phyloP scores from a whole-genome alignment of 441 rosid genomes.

The Mallotus japonicus region DNA sequence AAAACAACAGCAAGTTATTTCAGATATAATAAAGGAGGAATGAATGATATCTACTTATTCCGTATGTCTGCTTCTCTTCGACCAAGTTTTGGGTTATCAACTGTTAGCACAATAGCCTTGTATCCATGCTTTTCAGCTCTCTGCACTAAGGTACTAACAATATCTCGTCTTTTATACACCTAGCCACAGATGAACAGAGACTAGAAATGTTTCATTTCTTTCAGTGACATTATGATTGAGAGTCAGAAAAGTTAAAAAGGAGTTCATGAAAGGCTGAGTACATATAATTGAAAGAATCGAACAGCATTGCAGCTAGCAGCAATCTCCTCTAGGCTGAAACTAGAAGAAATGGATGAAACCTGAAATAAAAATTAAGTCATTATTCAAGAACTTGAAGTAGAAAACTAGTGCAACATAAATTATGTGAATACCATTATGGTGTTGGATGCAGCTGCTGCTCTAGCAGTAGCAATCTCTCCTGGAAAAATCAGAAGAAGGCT shows the following conservation, averaged over 20 bases:
- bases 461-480: constrained; percentile 81
- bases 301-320: constrained; percentile 71
- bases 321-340: constrained; percentile 70
- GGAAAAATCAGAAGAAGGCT: constrained; percentile 13
- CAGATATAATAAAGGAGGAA: constrained; percentile 5
- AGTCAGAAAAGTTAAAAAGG: neutral
- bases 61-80: constrained; percentile 85
- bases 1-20: neutral
- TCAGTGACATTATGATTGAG: neutral
- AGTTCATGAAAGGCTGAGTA: constrained; percentile 19
- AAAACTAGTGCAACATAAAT: neutral
- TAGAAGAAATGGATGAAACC: constrained; percentile 54
- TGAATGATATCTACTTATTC: constrained; percentile 48
- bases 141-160: constrained; percentile 49
- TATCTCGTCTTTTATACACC: constrained; percentile 61
- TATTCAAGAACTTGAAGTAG: constrained; percentile 9
- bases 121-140: constrained; percentile 80
- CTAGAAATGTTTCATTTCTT: no score
- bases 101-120: constrained; percentile 76
- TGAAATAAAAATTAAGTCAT: constrained; percentile 21
- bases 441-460: constrained; percentile 73
- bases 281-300: constrained; percentile 69
- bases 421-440: constrained; percentile 61
- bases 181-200: constrained; percentile 9
- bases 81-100: constrained; percentile 73